A percentile compares a stretch with the other conserved stretches of the same genome.
phyloP scores from a whole-genome alignment of 1,284 basidiomycete genomes.

The Heterobasidion annosum region DNA sequence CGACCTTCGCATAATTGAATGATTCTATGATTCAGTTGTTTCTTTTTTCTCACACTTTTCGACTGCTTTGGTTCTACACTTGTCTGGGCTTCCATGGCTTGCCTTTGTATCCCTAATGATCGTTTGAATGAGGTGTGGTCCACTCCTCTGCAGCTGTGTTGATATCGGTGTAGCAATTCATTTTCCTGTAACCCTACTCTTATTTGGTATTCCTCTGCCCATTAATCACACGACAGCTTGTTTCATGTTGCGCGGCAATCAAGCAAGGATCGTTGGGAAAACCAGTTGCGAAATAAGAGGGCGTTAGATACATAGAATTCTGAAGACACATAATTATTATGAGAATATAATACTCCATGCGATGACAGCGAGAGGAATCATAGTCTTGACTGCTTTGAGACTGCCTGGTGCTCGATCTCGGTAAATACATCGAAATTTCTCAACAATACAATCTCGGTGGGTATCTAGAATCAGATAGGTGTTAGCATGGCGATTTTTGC shows the following conservation, averaged over 20 bases:
- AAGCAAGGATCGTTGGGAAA: too few relatives aligned
- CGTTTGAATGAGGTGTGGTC: not conserved
- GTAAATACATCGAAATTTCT: conserved; percentile 50
- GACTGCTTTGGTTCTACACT: not conserved
- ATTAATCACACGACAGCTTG: too few relatives aligned
- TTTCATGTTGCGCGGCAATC: too few relatives aligned
- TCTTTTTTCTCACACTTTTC: not conserved
- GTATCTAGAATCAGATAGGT: conserved; percentile 1
- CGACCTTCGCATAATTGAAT: too few relatives aligned
- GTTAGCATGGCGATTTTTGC: not conserved
- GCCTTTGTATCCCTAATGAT: not conserved
- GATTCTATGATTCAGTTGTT: too few relatives aligned
- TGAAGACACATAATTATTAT: too few relatives aligned
- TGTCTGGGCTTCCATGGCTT: not conserved
- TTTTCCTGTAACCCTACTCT: not conserved
- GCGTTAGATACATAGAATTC: too few relatives aligned
- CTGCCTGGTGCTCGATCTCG: conserved; percentile 25
- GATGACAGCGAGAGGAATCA: not conserved
- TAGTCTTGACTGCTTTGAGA: not conserved
- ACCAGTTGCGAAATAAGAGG: too few relatives aligned
- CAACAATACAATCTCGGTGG: conserved; percentile 25
- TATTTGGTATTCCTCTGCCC: not conserved
- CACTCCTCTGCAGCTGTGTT: not conserved
- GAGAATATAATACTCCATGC: too few relatives aligned
- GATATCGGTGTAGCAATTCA: not conserved